A percentile compares a stretch with the other conserved stretches of the same genome.
Conservation (phyloP, 2,329 filamentous ascomycete species). For the Anthostomella pinea region DNA sequence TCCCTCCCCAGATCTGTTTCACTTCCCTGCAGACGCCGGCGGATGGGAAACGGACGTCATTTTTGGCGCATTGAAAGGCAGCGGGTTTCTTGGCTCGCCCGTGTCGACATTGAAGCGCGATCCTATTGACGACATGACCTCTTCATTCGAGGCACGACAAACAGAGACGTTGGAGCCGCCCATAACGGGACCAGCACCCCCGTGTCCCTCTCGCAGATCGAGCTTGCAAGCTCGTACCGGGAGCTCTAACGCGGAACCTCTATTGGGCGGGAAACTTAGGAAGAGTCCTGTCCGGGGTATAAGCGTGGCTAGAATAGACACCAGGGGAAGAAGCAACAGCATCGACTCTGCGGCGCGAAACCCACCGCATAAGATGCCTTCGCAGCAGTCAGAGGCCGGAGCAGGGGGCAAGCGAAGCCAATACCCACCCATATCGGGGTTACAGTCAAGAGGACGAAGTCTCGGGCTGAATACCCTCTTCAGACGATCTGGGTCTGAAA, state of each 20-base stretch:
- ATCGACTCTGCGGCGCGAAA: constrained; percentile 24
- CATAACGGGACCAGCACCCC: constrained; percentile 35
- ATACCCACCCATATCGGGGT: constrained; percentile 50
- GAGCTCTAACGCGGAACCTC: constrained; percentile 20
- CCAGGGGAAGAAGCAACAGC: constrained; percentile 28
- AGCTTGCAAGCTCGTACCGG: constrained; percentile 50
- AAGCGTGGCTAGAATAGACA: constrained; percentile 13
- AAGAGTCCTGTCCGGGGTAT: constrained; percentile 19
- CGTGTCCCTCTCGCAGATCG: constrained; percentile 50
- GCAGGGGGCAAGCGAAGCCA: constrained; percentile 31
- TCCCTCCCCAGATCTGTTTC: constrained; percentile 53
- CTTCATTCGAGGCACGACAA: constrained; percentile 39
- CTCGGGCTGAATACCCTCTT: constrained; percentile 49
- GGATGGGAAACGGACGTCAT: constrained; percentile 49
- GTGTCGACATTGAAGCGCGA: constrained; percentile 37
- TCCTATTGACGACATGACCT: constrained; percentile 46
- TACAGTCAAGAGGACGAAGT: constrained; percentile 39
- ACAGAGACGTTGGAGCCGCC: constrained; percentile 33
- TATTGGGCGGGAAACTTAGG: constrained; percentile 18
- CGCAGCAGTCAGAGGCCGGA: constrained; percentile 10
- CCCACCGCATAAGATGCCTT: constrained; percentile 8
- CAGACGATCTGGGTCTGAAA: constrained; percentile 46
- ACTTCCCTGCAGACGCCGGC: constrained; percentile 43
- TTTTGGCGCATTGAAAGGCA: constrained; percentile 41
- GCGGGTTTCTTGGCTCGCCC: constrained; percentile 30